phyloP scores from a whole-genome alignment of 306 rosid genomes.

The Canavalia gladiata region DNA sequence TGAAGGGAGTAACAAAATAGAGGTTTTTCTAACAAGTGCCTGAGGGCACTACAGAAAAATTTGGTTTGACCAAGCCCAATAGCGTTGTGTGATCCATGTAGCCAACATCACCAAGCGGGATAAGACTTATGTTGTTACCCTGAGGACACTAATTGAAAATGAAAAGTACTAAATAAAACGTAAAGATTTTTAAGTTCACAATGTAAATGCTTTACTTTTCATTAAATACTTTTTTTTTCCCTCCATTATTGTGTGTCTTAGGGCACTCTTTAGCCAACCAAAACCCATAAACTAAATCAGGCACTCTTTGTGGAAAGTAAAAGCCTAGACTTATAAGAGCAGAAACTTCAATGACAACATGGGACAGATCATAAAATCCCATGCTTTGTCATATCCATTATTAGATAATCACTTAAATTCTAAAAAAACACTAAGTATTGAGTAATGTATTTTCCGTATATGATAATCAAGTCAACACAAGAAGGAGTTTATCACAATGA shows the following conservation, averaged over 20 bases:
- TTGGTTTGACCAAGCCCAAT: too few species aligned
- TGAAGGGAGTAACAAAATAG: slow-evolving; percentile 26
- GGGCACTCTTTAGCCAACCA: slow-evolving; percentile 7
- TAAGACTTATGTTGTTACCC: not conserved
- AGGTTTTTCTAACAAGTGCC: slow-evolving; percentile 3
- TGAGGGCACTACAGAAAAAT: too few species aligned
- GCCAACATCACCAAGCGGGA: too few species aligned
- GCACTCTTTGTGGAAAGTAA: slow-evolving; percentile 14
- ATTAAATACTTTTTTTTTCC: not conserved
- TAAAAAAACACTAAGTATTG: not conserved
- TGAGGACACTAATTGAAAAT: not conserved
- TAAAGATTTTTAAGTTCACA: not conserved
- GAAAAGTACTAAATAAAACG: slow-evolving; percentile 9
- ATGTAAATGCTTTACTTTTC: not conserved
- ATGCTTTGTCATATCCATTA: slow-evolving; percentile 15
- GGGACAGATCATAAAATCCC: slow-evolving; percentile 24
- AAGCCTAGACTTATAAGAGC: slow-evolving; percentile 16
- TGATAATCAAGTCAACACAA: not conserved
- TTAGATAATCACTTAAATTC: not conserved
- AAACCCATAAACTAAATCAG: not conserved
- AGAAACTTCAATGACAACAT: slow-evolving; percentile 5
- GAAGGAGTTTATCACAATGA: not conserved
- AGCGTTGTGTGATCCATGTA: too few species aligned
- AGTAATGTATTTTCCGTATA: not conserved
- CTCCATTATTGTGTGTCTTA: not conserved